phyloP scores from a whole-genome alignment of 2,329 filamentous ascomycete genomes.

The Penicillium sp. region DNA sequence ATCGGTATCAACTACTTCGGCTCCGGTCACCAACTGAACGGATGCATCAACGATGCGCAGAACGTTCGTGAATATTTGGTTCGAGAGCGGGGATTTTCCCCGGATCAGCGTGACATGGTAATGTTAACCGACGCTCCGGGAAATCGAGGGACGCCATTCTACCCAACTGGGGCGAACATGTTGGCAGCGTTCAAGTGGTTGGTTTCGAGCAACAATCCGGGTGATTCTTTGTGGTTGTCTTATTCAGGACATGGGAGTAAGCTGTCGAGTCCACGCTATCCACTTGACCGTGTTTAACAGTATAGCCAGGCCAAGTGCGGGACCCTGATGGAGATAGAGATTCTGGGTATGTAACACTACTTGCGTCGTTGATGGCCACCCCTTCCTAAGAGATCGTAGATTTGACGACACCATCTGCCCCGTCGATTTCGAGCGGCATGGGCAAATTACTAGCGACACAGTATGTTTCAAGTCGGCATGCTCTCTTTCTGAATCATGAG shows the following conservation, averaged over 20 bases:
- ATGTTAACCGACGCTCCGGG: slow-evolving; percentile 45
- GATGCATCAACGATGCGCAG: no score
- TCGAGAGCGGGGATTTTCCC: neutral
- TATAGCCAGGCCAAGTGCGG: no score
- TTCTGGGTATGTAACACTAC: no score
- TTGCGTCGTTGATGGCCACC: no score
- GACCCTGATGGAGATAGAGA: no score
- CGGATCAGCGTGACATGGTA: slow-evolving; percentile 44
- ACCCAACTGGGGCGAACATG: slow-evolving; percentile 46
- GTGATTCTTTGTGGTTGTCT: slow-evolving; percentile 56
- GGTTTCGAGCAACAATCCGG: slow-evolving; percentile 47
- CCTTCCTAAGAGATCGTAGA: slow-evolving; percentile 30
- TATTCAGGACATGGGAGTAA: slow-evolving; percentile 62
- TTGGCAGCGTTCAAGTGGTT: slow-evolving; percentile 60
- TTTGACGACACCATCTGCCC: slow-evolving; percentile 56
- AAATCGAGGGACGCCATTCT: slow-evolving; percentile 31
- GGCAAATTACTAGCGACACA: slow-evolving; percentile 54
- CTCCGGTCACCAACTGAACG: no score
- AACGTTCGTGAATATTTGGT: no score
- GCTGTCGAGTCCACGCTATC: slow-evolving; percentile 27
- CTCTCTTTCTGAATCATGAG: no score
- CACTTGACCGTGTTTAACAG: no score
- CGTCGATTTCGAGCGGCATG: slow-evolving; percentile 52
- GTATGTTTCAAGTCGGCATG: slow-evolving; percentile 11
- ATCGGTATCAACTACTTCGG: no score